Evolutionary conservation across 768 basidiomycete genomes (phyloP), one percentile per base, ranked within the genome.

Genomic region (Xerocomellus dryophilus): DNA sequence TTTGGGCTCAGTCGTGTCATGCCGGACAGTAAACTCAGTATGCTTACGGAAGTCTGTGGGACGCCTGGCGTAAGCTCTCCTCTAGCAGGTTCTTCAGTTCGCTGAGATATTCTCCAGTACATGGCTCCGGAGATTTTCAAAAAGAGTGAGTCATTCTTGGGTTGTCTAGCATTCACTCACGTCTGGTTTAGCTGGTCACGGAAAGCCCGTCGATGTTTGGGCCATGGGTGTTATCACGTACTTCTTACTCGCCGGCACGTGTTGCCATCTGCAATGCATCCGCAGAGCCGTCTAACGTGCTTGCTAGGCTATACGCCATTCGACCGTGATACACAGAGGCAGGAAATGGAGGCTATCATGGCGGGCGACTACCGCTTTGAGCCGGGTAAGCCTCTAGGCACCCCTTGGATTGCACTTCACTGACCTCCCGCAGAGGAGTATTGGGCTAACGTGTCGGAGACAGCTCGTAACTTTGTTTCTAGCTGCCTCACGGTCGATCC

Each of bases 161-260:
- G 9, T 20, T 14, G 10, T 43, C n/a, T 8, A 7, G 8, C 21
- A 51, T 36, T 40, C 31, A 40, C 39, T 59, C 46, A 59, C 25
- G 14, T 17, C 27, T 25, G 9, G 41, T 49, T 29, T 65, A 90
- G 88, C 85, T 51, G 96, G 96, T 4, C 96, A 99, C 63, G 83
- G 88, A 39, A 97, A 91, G 73, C 94, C 95, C 9, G 95, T 97
- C 17, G 96, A 96, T 64, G 74, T 96, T 51, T 95, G 93, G 95
- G 94, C 96, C 1, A 95, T 98, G 83, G 96, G 96, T 36, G 96
- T 99, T 45, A 95, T 99, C 71, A 90, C 96, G 12, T 98, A 98
- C 74, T 97, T 97, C 85, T 76, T 98, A 4, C 85, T 98, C 25
- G 86, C 85, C 47, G 85, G 83, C 67, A 57, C 18, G 65, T 53